Base-by-base conservation (phyloP, 2,329 filamentous ascomycete species). In the Fusarium brevicatenulatum region DNA sequence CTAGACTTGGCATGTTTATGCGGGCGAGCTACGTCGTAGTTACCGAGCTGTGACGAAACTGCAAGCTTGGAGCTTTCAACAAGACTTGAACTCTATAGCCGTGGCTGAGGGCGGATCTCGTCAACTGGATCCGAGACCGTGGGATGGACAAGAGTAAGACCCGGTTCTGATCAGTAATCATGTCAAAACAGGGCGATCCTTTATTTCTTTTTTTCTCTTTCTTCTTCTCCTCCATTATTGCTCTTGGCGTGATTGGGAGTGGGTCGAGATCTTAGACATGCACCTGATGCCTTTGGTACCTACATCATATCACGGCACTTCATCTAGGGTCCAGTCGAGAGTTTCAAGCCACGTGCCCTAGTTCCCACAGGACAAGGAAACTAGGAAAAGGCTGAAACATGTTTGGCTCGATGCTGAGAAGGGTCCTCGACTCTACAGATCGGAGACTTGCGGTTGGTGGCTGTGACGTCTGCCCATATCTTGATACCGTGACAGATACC, bases 151-250 rank as follows among this genome's bases (percentile, higher is more conserved):
- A 28, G 28, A 28, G 25, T 25, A 23, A 23, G n/a, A 30, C 44
- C 19, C 19, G 7, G 13, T 9, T 34, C 42, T 63, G 49, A 68
- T 63, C 62, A 73, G 37, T 73, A 59, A 71, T 67, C 62, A 13
- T 10, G 8, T 9, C 16, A 9, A 43, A n/a, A 30, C 34, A 39
- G 13, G 37, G 15, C 28, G 55, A 58, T 72, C 64, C 34, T n/a
- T 19, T 30, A n/a, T 40, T 28, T 28, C 19, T 28, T 32, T 32
- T 19, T 54, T 52, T 37, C 40, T 30, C 15, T 36, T 34, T 2
- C 10, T 9, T n/a, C 25, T 53, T 10, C 21, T 36, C 25, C 19
- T 56, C 15, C 44, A n/a, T n/a, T 19, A 25, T 36, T 47, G 23
- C 32, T 34, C 30, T 34, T 12, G 30, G 40, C 39, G 28, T 25